A percentile compares a stretch with the other conserved stretches of the same genome.
These are phyloP conservation scores for Glebionis coronaria DNA, from an alignment of 129 eudicot genomes.

Conservation along the genomic window DNA sequence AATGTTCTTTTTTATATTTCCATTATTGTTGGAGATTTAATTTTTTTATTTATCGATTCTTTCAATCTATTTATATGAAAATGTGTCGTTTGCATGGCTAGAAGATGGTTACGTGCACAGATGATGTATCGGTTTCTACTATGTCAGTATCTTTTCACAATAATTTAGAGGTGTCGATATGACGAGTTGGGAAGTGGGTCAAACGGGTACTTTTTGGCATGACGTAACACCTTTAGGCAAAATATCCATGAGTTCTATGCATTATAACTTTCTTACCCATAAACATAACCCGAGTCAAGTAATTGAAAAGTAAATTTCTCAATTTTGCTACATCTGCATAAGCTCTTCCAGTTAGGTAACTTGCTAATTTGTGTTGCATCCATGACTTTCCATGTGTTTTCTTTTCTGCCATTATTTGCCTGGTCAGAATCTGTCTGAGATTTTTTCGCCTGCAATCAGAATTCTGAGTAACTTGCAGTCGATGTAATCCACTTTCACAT, in stretches of 20 bases:
- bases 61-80: background rate
- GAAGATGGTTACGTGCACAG: slow-evolving; percentile 85
- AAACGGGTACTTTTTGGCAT: too few species aligned
- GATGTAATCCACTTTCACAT: slow-evolving; percentile 44
- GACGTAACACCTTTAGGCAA: too few species aligned
- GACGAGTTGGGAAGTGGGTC: too few species aligned
- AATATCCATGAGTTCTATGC: too few species aligned
- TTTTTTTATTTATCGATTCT: background rate
- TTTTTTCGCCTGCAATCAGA: slow-evolving; percentile 68
- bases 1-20: background rate
- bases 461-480: slow-evolving; percentile 80
- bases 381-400: background rate
- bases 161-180: background rate
- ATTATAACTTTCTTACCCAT: too few species aligned
- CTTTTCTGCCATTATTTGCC: slow-evolving; percentile 39
- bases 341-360: too few species aligned
- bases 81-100: slow-evolving; percentile 37
- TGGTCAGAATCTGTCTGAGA: slow-evolving; percentile 71
- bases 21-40: slow-evolving; percentile 11
- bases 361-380: too few species aligned
- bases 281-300: too few species aligned
- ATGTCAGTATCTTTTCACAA: slow-evolving; percentile 47
- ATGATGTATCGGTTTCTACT: slow-evolving; percentile 77
- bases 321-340: too few species aligned
- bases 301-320: too few species aligned